phyloP scores from a whole-genome alignment of 768 basidiomycete genomes.

The Fistulinella prunicolor region DNA sequence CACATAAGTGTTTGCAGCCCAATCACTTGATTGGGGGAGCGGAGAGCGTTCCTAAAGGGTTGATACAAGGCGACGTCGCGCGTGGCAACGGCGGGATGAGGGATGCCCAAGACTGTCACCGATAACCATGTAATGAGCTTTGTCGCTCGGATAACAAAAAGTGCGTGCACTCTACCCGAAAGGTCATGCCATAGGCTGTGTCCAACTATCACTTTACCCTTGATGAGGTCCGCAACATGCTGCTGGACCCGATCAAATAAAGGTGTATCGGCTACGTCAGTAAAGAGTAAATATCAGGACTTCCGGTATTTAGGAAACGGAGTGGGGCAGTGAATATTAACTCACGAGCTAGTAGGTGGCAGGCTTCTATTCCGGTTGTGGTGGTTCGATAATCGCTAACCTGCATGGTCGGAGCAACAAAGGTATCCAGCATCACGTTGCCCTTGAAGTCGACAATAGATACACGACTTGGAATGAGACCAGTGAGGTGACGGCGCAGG shows the following conservation, averaged over 20 bases:
- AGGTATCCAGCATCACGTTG: slow-evolving; percentile 56
- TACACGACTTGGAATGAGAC: slow-evolving; percentile 39
- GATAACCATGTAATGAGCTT: slow-evolving; percentile 15
- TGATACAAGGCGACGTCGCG: slow-evolving; percentile 79
- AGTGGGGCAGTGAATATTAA: slow-evolving; percentile 1
- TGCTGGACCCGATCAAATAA: slow-evolving; percentile 65
- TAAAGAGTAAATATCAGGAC: slow-evolving; percentile 1
- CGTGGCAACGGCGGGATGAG: slow-evolving; percentile 73
- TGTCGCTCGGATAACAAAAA: neutral
- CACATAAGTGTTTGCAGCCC: slow-evolving; percentile 79
- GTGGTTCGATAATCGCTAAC: slow-evolving; percentile 73
- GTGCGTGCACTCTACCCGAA: slow-evolving; percentile 48
- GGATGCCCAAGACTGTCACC: slow-evolving; percentile 67
- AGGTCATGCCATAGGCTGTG: slow-evolving; percentile 81
- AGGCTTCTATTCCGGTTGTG: slow-evolving; percentile 53
- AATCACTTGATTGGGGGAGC: slow-evolving; percentile 61
- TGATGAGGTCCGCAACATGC: slow-evolving; percentile 60
- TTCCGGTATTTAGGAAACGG: neutral
- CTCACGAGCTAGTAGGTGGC: slow-evolving; percentile 41
- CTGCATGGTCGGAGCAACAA: slow-evolving; percentile 61
- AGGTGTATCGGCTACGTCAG: slow-evolving; percentile 36
- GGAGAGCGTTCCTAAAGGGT: slow-evolving; percentile 73
- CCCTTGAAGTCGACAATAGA: slow-evolving; percentile 59
- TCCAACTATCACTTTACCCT: slow-evolving; percentile 70
- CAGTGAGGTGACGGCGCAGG: slow-evolving; percentile 7